Conservation (phyloP, 1,139 yeast genomes). For the Kurtzmaniella natalensis region DNA sequence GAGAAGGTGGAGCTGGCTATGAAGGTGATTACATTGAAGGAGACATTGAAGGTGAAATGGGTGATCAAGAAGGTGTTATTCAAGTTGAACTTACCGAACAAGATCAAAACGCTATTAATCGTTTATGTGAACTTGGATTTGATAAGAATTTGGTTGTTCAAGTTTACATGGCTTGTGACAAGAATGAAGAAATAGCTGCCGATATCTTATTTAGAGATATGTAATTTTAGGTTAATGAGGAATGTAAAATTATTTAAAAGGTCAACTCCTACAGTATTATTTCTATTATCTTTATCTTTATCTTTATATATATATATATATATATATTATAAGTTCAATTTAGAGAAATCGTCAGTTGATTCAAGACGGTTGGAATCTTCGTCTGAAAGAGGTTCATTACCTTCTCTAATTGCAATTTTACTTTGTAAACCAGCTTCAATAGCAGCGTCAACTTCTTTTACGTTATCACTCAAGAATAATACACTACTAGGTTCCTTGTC, state of each 20-base stretch:
- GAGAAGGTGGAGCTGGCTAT: slow-evolving; percentile 43
- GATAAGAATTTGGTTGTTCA: slow-evolving; percentile 84
- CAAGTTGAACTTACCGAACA: slow-evolving; percentile 69
- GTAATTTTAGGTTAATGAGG: slow-evolving; percentile 15
- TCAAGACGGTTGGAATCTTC: slow-evolving; percentile 21
- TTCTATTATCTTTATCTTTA: neutral
- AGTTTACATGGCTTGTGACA: slow-evolving; percentile 97
- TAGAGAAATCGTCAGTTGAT: slow-evolving; percentile 17
- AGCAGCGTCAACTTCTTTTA: slow-evolving; percentile 70
- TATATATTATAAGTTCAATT: slow-evolving; percentile 8
- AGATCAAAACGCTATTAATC: slow-evolving; percentile 81
- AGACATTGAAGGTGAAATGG: slow-evolving; percentile 30
- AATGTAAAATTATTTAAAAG: slow-evolving; percentile 8
- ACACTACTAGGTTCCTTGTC: slow-evolving; percentile 26
- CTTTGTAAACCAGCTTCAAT: slow-evolving; percentile 57
- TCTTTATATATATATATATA: neutral
- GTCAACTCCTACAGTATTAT: neutral
- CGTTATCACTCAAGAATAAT: slow-evolving; percentile 74
- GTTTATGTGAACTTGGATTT: slow-evolving; percentile 90
- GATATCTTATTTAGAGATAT: slow-evolving; percentile 70
- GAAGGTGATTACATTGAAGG: slow-evolving; percentile 38
- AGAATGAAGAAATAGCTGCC: slow-evolving; percentile 95
- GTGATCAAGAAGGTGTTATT: slow-evolving; percentile 37
- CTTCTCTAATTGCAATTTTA: slow-evolving; percentile 64
- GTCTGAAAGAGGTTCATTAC: slow-evolving; percentile 54